Base-by-base conservation (phyloP, 805 yeast species). In the Grigorovia yakushimaensis region DNA sequence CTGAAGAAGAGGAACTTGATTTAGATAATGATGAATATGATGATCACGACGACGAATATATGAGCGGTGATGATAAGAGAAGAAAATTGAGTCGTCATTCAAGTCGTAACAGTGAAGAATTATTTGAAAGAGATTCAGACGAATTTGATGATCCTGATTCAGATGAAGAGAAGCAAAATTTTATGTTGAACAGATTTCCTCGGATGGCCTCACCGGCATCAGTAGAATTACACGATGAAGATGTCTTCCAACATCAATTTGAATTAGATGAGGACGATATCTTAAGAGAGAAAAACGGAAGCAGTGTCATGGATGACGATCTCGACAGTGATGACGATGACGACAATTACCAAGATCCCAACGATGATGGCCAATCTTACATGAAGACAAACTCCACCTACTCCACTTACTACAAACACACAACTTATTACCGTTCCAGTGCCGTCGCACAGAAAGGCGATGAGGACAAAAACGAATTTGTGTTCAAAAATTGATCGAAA, bases 351-450 rank as follows among this genome's bases (percentile, higher is more conserved):
- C 78, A 77, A 55, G 89, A 84, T 59, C 89, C 91, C 1, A 82
- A 84, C 57, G 91, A 84, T 61, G 91, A 84, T 57, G 91, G 91
- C 0, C 79, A 77, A 58, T 80, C 86, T 1, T 84, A 84, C 62
- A 78, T 79, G 46, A 81, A 78, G 59, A 71, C 73, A 21, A 67
- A 73, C 39, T 78, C 81, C 55, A 82, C 86, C 5, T 62, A 82
- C 47, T 82, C 83, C 53, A 59, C 55, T 44, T 21, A 15, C 41
- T 21, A 21, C 10, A 4, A 3, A 3, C 3, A 2, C 18, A 2
- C 37, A 15, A 13, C 37, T 3, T 33, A 33, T 7, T 33, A 33
- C 37, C 5, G 8, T 11, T 17, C 37, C 33, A 15, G 33, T 27
- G 33, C 33, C 3, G 33, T 15, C 33, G 33, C 13, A 15, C 33